These are phyloP conservation scores for Massariosphaeria phaeospora DNA, from an alignment of 495 filamentous ascomycete genomes.

Conservation along the genomic window DNA sequence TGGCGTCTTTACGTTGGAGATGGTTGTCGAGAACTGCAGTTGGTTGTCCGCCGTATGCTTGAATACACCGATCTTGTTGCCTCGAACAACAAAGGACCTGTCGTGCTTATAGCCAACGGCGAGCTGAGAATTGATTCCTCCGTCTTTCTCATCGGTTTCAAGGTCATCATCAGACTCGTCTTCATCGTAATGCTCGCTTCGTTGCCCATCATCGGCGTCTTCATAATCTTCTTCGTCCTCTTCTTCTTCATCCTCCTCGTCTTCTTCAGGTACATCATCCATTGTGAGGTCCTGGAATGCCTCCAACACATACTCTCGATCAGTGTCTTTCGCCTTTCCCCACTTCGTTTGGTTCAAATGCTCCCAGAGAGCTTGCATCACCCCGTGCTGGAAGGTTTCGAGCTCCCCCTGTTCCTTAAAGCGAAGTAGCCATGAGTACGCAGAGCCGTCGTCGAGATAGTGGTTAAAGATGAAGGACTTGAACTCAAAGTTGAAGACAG, in stretches of 20 bases:
- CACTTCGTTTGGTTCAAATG: constrained; percentile 93
- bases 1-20: constrained; percentile 90
- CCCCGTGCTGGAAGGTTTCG: constrained; percentile 84
- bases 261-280: constrained; percentile 66
- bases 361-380: constrained; percentile 96
- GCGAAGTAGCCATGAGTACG: constrained; percentile 91
- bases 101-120: constrained; percentile 99
- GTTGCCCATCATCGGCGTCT: constrained; percentile 54
- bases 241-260: constrained; percentile 53
- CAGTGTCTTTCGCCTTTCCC: constrained; percentile 84
- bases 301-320: constrained; percentile 89
- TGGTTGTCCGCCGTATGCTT: constrained; percentile 92
- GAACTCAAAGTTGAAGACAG: constrained; percentile 98
- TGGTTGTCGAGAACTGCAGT: constrained; percentile 94
- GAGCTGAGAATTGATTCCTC: constrained; percentile 86
- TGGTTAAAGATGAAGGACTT: constrained; percentile 99
- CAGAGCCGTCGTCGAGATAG: constrained; percentile 78
- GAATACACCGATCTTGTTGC: constrained; percentile 97
- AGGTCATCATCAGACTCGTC: constrained; percentile 91
- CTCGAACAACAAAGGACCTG: constrained; percentile 91
- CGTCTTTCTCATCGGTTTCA: constrained; percentile 62
- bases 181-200: constrained; percentile 78
- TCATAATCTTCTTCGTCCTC: constrained; percentile 59
- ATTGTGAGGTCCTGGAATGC: constrained; percentile 93
- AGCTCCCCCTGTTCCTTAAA: constrained; percentile 78